Evolutionary conservation across 768 basidiomycete species (phyloP), one percentile per base, ranked within the genome.

Genomic region (Dioszegia crocea): DNA sequence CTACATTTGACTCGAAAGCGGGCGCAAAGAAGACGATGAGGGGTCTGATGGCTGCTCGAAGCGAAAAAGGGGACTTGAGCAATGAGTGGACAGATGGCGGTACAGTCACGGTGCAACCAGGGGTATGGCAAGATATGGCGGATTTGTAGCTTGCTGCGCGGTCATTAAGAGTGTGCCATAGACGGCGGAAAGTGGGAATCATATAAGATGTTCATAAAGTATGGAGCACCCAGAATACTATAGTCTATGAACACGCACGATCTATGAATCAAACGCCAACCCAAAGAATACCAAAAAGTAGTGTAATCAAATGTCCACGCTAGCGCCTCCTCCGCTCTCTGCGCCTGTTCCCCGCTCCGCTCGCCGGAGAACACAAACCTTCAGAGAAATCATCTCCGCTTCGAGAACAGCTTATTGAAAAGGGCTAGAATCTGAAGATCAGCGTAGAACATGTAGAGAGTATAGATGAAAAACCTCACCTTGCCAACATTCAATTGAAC

Each of bases 401-500:
- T 68, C 1, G 67, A 65, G 64, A 68, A 68, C 26, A 68, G 44
- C 67, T 68, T 44, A n/a, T 44, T 47, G 41, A 46, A 44, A 4
- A 56, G 39, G 1, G 27, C 33, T 29, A 56, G 41, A 16, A 47
- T 26, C 38, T 45, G 51, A 24, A 3, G 11, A 16, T 57, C 56
- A 40, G 45, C 45, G 16, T 19, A 2, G 8, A 5, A 24, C 51
- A 63, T 57, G n/a, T n/a, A n/a, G n/a, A n/a, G n/a, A n/a, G n/a
- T n/a, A n/a, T n/a, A n/a, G n/a, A n/a, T n/a, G n/a, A n/a, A n/a
- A n/a, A n/a, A n/a, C 33, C 96, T 81, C 48, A 96, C 91, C 78
- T 97, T 97, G 0, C 90, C 89, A 27, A 98, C 94, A 76, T 96
- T 94, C 62, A 97, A 80, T 78, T 96, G 91, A 57, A 97, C 94